Base-by-base conservation (phyloP, 345 rosid species). In the Lepidium aucheri region DNA sequence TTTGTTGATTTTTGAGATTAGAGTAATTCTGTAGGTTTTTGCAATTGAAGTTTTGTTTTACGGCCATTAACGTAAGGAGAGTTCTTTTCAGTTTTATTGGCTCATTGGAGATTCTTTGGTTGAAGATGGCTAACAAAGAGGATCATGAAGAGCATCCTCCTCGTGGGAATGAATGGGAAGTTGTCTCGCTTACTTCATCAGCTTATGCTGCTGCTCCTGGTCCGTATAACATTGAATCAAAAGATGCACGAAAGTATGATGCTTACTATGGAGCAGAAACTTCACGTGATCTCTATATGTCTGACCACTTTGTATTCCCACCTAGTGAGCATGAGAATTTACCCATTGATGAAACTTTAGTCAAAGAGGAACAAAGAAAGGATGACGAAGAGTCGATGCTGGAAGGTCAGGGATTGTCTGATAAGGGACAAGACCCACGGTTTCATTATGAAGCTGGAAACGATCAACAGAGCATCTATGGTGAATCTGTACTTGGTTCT, bases 81-180 rank as follows among this genome's bases (percentile, higher is more conserved):
- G 13, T 61, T 13, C 4, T 46, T 45, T 55, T 55, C 41, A 56
- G 44, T 22, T 57, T 9, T 24, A 4, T 38, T 30, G 53, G 44
- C n/a, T 56, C 1, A 17, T 50, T 32, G 52, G 67, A 70, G 50
- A 41, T 69, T 55, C 3, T 57, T 18, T 5, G 8, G n/a, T 51
- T 15, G 43, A 78, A 42, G 74, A 93, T 93, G 96, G 83, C 81
- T 3, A 75, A 74, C 64, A 85, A 83, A 43, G 83, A 74, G 51
- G 88, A 69, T 32, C 63, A 47, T 45, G 81, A 76, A 57, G 87
- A 69, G 52, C 77, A 68, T 61, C 57, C 36, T 63, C 74, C 44
- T 63, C 78, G 82, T 16, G 93, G 91, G 61, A 84, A 80, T 51
- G 97, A 91, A 59, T 95, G 97, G 97, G 99, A 95, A 80, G 96